Base-by-base conservation (phyloP, 1,139 yeast genomes). In the Arxiozyma telluris region DNA sequence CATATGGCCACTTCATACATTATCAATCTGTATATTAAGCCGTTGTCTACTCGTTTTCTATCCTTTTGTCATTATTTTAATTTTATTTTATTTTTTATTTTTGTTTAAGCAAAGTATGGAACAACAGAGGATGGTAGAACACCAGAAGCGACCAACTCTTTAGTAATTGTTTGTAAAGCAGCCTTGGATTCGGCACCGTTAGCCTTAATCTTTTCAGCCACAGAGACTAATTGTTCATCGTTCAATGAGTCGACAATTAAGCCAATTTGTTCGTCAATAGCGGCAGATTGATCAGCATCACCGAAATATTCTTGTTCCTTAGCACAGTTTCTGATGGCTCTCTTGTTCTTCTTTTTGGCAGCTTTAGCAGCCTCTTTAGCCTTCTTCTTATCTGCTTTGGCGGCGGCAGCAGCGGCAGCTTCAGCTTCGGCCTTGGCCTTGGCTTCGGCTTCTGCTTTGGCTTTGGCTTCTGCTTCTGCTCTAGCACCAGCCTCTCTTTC, bases 301-400 rank as follows among this genome's bases (percentile, higher is more conserved):
- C 94, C 93, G 65, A 90, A 89, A 81, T 88, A 90, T 59, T 79
- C 88, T 64, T 78, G 82, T 45, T 88, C 97, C 78, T 91, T 90
- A 63, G 83, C 88, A 55, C 91, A 77, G 64, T 76, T 75, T 81
- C 98, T 89, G 62, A 93, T 75, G 54, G 87, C 75, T 80, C 97
- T 88, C 90, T 88, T 93, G 79, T 87, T 89, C 88, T 91, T 93
- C 95, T 87, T 93, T 81, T 87, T 89, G 50, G 98, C 96, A 63
- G 82, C 83, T 79, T 90, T 91, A 56, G 96, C 96, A 66, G 96
- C 96, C 78, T 93, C 98, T 79, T 91, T 94, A 60, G 91, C 84
- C 79, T 93, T 93, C 80, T 91, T 91, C 66, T 84, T 75, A 61
- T 75, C 76, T 60, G 80, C 85, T 74, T 87, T 89, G 50, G 79